Evolutionary conservation across 371 early-diverging fungal genomes (phyloP), one percentile per base, ranked within the genome.

Genomic region (Mucor racemosus): DNA sequence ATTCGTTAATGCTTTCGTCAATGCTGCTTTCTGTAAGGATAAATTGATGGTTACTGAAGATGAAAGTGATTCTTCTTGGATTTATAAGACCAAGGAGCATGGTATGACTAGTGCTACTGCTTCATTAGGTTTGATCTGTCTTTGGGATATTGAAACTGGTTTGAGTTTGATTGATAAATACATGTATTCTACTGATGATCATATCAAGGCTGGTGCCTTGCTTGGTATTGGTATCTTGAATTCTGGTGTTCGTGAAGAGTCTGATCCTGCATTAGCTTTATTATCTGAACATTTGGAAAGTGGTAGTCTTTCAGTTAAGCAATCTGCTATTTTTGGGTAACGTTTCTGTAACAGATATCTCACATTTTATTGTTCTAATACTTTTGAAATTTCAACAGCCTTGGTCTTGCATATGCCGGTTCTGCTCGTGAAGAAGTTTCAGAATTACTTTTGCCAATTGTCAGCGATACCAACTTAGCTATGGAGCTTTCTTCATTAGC

Each of bases 1-100:
- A 5, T 96, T 97, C 85, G 99, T 98, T 41, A 99, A 98, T 75
- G 99, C 96, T 0, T 98, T 98, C 84, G 95, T 98, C 58, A 99
- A 99, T 74, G 95, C 94, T 41, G 99, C 96, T 9, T 99, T 97
- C 76, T 92, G 96, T 56, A 91, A 82, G 21, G 99, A 99, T 73
- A 98, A 96, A 82, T 88, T 99, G 55, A 85, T 91, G 53, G 84
- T 86, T 9, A 84, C 87, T 39, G 92, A 90, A 38, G 94, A 95
- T n/a, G 84, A 84, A 10, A 82, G 81, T 34, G 87, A 86, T 63
- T 79, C 78, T 48, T 79, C 82, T 44, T 97, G 98, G 97, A 94
- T 98, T 61, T 95, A 93, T 85, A 97, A 97, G 84, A 97, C 97
- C 83, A 97, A 97, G 83, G 98, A 97, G 50, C 86, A 92, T 70